Conservation (phyloP, 2,329 filamentous ascomycete genomes). For the Ophiocordyceps robertsii region DNA sequence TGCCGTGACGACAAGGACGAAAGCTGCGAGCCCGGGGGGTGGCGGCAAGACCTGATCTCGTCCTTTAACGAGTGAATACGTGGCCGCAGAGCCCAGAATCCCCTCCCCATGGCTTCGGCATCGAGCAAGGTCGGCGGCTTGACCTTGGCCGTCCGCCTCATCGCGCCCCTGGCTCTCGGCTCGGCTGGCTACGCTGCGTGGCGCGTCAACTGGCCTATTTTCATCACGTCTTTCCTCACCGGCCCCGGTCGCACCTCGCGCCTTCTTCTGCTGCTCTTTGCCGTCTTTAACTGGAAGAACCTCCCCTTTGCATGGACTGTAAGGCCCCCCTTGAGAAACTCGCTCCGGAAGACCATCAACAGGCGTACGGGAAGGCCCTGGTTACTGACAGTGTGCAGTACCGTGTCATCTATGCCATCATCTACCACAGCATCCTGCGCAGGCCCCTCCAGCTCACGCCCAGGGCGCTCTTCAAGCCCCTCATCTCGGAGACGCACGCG, state of each 20-base stretch:
- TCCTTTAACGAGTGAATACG: too few species aligned
- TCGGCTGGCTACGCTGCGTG: constrained; percentile 33
- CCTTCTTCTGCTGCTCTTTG: constrained; percentile 39
- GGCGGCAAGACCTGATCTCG: too few species aligned
- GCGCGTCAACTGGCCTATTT: constrained; percentile 26
- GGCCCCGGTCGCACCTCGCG: constrained; percentile 40
- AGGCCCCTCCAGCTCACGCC: constrained; percentile 36
- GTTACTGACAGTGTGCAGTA: constrained; percentile 22
- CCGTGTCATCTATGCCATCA: constrained; percentile 44
- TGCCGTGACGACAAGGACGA: background rate
- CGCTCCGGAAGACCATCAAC: too few species aligned
- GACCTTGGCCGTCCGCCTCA: constrained; percentile 21
- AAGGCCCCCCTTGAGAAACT: constrained; percentile 14
- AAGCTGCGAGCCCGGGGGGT: too few species aligned
- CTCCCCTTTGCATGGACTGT: constrained; percentile 67
- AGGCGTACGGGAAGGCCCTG: background rate
- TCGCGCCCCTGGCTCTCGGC: constrained; percentile 27
- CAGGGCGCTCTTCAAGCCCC: constrained; percentile 58
- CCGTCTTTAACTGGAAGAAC: constrained; percentile 57
- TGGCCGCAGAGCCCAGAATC: too few species aligned
- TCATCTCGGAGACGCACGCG: constrained; percentile 52
- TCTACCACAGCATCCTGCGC: constrained; percentile 38
- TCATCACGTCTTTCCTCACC: constrained; percentile 31
- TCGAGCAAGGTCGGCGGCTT: constrained; percentile 17
- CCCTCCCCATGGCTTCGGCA: constrained; percentile 18